Conservation (phyloP, 2,329 filamentous ascomycete species). For the Colletotrichum chlorophyti region DNA sequence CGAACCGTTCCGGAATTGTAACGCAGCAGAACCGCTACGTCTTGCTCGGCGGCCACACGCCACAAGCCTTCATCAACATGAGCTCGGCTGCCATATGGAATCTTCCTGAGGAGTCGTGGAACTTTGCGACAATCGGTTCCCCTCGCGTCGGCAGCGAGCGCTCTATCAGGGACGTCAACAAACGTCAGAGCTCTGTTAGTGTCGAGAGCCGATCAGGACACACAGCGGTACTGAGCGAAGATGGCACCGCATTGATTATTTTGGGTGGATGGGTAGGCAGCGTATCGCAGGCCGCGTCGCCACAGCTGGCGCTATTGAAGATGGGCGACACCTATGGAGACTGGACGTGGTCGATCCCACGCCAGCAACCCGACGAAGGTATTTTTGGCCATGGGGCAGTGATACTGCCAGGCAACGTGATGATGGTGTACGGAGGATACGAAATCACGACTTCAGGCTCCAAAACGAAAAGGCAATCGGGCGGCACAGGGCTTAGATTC, state of each 20-base stretch:
- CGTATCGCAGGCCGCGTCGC: slow-evolving; percentile 74
- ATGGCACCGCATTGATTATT: slow-evolving; percentile 79
- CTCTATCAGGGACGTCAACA: slow-evolving; percentile 49
- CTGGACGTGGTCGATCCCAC: slow-evolving; percentile 75
- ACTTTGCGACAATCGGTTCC: slow-evolving; percentile 71
- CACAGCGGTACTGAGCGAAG: slow-evolving; percentile 79
- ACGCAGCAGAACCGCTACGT: slow-evolving; percentile 81
- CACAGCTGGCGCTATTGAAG: slow-evolving; percentile 80
- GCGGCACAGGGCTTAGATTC: slow-evolving; percentile 46
- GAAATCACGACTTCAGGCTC: slow-evolving; percentile 48
- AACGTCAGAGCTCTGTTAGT: slow-evolving; percentile 30
- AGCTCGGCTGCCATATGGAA: slow-evolving; percentile 88
- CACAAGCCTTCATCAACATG: slow-evolving; percentile 89
- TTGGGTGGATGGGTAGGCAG: slow-evolving; percentile 94
- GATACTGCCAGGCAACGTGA: slow-evolving; percentile 69
- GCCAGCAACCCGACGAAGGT: slow-evolving; percentile 53
- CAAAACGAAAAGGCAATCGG: slow-evolving; percentile 42
- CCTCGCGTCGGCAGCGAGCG: slow-evolving; percentile 56
- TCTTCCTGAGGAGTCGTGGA: slow-evolving; percentile 86
- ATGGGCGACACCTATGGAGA: slow-evolving; percentile 77
- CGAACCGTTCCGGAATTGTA: slow-evolving; percentile 68
- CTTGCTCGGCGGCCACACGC: slow-evolving; percentile 84
- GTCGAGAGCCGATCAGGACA: slow-evolving; percentile 90
- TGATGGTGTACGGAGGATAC: slow-evolving; percentile 72
- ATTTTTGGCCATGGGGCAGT: slow-evolving; percentile 70